phyloP scores from a whole-genome alignment of 106 monocot species.

The Vanilla planifolia region DNA sequence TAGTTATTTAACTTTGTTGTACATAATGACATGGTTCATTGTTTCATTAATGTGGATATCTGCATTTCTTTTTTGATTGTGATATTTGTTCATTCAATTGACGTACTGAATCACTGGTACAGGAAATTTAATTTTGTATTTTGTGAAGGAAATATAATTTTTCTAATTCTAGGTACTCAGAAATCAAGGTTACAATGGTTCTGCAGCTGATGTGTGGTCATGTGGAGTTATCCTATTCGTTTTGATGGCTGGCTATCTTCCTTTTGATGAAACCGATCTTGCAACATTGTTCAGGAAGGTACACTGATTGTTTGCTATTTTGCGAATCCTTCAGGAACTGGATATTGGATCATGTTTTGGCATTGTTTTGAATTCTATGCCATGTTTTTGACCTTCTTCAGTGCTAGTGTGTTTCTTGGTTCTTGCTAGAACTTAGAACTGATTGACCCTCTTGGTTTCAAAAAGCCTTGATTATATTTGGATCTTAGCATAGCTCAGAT shows the following conservation, averaged over 20 bases:
- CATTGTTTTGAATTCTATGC: not conserved
- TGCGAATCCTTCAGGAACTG: not conserved
- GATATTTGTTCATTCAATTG: no score
- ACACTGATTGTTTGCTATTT: slow-evolving; percentile 3
- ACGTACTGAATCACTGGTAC: no score
- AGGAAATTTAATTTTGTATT: not conserved
- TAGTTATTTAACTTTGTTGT: not conserved
- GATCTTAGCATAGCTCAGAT: no score
- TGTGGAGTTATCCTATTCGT: slow-evolving; percentile 94
- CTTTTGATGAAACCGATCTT: slow-evolving; percentile 80
- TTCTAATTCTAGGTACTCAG: slow-evolving; percentile 56
- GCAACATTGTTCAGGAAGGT: slow-evolving; percentile 73
- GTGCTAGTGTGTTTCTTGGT: not conserved
- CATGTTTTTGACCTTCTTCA: not conserved
- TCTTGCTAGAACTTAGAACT: not conserved
- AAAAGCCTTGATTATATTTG: not conserved
- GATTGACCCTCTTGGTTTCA: not conserved
- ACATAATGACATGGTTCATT: not conserved
- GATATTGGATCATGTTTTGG: not conserved
- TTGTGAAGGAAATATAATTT: not conserved
- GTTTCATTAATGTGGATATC: slow-evolving; percentile 1
- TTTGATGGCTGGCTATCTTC: slow-evolving; percentile 95
- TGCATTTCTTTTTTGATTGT: slow-evolving; percentile 4
- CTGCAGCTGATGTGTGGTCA: slow-evolving; percentile 91
- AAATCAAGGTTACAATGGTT: slow-evolving; percentile 80